These are phyloP conservation scores for Pelargonium australe DNA, from an alignment of 441 rosid species.

Conservation along the genomic window DNA sequence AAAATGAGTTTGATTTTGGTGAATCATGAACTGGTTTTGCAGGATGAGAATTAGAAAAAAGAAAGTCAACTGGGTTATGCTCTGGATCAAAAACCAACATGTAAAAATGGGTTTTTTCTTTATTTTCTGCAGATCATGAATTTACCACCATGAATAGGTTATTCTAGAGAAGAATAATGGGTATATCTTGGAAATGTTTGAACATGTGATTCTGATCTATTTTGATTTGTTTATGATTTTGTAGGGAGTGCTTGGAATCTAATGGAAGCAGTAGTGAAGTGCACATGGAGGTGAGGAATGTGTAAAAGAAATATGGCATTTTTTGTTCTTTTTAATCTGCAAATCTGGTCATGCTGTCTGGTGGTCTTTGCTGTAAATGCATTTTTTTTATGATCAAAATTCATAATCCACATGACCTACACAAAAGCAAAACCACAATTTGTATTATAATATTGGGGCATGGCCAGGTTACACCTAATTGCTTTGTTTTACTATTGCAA, in stretches of 20 bases:
- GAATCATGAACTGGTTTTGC: background rate
- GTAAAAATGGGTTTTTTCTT: background rate
- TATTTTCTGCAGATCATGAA: background rate
- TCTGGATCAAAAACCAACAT: background rate
- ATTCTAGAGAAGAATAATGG: constrained; percentile 13
- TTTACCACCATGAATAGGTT: background rate
- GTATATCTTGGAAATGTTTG: constrained; percentile 9
- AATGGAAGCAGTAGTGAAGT: background rate
- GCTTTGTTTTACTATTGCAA: background rate
- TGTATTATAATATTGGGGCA: background rate
- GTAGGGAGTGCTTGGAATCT: background rate
- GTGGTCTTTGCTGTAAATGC: constrained; percentile 1
- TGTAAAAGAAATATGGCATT: background rate
- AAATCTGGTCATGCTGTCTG: background rate
- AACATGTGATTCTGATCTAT: background rate
- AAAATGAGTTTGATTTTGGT: background rate
- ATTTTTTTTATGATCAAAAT: background rate
- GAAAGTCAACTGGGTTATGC: constrained; percentile 1
- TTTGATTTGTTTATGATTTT: background rate
- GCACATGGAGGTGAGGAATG: background rate
- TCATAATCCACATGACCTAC: constrained; percentile 1
- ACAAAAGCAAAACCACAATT: background rate
- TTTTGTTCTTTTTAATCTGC: background rate
- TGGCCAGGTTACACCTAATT: background rate
- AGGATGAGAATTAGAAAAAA: background rate